Conservation (phyloP, 2,329 filamentous ascomycete genomes). For the Coniella vitis region DNA sequence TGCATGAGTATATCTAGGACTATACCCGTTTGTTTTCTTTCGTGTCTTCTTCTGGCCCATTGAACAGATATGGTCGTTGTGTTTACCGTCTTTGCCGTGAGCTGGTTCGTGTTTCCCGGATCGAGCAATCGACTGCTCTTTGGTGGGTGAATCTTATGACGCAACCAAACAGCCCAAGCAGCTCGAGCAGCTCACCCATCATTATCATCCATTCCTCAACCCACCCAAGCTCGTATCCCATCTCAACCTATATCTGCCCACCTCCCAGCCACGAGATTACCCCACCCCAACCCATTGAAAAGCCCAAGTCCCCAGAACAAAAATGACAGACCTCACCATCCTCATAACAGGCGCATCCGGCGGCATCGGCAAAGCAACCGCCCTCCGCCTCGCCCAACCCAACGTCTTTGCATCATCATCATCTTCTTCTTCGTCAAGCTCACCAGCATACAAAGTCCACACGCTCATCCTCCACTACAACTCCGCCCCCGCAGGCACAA, state of each 20-base stretch:
- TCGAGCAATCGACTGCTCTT: not conserved
- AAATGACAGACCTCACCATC: constrained; percentile 1
- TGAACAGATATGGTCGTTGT: too few relatives aligned
- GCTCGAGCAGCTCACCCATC: not conserved
- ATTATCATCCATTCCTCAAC: not conserved
- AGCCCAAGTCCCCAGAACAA: too few relatives aligned
- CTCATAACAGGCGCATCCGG: constrained; percentile 13
- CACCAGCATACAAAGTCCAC: constrained; percentile 5
- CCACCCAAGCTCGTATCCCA: too few relatives aligned
- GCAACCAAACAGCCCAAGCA: not conserved
- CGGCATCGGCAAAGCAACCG: constrained; percentile 10
- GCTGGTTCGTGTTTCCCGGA: not conserved
- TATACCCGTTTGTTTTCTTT: constrained; percentile 8
- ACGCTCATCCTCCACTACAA: constrained; percentile 12
- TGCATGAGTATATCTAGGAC: constrained; percentile 1
- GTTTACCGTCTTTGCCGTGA: too few relatives aligned
- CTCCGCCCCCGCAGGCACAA: not conserved
- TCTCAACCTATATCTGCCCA: too few relatives aligned
- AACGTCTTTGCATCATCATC: not conserved
- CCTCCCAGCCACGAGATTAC: too few relatives aligned
- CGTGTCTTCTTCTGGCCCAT: not conserved
- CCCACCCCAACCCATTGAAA: too few relatives aligned
- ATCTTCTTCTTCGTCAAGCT: too few relatives aligned
- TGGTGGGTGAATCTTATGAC: not conserved
- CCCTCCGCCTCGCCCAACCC: constrained; percentile 9